Conservation (phyloP, 2,329 filamentous ascomycete genomes). For the Fusarium nanum region DNA sequence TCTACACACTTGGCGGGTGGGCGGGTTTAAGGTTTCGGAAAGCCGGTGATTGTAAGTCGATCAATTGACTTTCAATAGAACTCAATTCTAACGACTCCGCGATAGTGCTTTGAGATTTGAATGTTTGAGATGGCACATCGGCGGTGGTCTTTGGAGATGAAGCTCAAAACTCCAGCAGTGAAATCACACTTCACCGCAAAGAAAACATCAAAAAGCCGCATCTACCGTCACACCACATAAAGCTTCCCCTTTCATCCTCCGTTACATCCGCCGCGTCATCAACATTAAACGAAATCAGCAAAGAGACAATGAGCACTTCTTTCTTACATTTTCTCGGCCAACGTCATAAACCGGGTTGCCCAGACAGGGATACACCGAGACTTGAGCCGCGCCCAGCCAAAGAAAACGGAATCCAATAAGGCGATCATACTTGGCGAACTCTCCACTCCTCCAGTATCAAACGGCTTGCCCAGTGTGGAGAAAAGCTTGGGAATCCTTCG, state of each 20-base stretch:
- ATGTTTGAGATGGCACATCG: background rate
- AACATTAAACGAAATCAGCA: constrained; percentile 8
- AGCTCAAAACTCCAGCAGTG: background rate
- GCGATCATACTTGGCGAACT: constrained; percentile 39
- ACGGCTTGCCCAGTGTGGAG: background rate
- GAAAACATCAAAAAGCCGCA: background rate
- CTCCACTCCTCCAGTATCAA: constrained; percentile 29
- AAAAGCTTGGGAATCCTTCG: background rate
- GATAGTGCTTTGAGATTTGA: background rate
- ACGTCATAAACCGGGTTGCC: constrained; percentile 34
- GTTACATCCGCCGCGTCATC: constrained; percentile 16
- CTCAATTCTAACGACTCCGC: background rate
- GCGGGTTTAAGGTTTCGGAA: background rate
- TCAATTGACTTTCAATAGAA: background rate
- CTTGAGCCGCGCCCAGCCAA: constrained; percentile 25
- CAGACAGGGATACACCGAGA: constrained; percentile 35
- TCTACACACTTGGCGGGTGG: background rate
- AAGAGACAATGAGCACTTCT: background rate
- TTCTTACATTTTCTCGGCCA: constrained; percentile 20
- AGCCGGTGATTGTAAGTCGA: background rate
- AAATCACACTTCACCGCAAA: background rate
- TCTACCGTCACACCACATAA: background rate
- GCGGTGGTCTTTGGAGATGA: background rate
- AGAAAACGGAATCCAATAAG: constrained; percentile 7
- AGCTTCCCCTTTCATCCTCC: background rate